These are phyloP conservation scores for Penicillium sclerotigenum DNA, from an alignment of 2,329 filamentous ascomycete species.

Conservation along the genomic window DNA sequence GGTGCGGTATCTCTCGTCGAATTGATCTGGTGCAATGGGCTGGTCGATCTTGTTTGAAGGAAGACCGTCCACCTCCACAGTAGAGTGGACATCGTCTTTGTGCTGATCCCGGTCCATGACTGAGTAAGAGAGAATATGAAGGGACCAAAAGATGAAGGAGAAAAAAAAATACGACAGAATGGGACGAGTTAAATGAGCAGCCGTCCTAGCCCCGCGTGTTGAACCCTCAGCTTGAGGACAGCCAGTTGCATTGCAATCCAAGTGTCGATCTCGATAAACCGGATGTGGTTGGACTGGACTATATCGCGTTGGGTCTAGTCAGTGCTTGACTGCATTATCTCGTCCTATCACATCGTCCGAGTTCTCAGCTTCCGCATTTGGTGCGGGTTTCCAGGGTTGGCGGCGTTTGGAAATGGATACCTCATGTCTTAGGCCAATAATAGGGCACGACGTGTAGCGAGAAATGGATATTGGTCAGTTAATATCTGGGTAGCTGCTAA, in stretches of 20 bases:
- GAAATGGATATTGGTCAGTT: too few species aligned
- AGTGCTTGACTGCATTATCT: conserved; percentile 9
- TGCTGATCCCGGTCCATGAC: conserved; percentile 15
- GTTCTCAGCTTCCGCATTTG: conserved; percentile 1
- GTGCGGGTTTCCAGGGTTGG: neutral
- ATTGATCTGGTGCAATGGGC: conserved; percentile 53
- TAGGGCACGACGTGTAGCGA: neutral
- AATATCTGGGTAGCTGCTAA: too few species aligned
- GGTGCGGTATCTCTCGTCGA: conserved; percentile 53
- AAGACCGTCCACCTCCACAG: conserved; percentile 15
- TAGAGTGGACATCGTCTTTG: conserved; percentile 12
- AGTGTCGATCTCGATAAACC: conserved; percentile 19
- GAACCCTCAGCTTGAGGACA: neutral
- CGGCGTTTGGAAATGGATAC: neutral
- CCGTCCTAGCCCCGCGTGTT: conserved; percentile 3
- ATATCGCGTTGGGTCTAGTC: conserved; percentile 14
- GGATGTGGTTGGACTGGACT: conserved; percentile 1
- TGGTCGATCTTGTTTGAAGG: conserved; percentile 27
- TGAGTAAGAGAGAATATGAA: neutral
- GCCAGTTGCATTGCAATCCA: conserved; percentile 19
- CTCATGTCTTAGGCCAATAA: neutral
- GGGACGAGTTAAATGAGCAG: conserved; percentile 1
- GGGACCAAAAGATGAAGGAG: neutral
- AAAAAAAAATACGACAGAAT: neutral
- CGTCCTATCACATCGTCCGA: neutral